phyloP scores from a whole-genome alignment of 75 land plant genomes.

The Pinus tabuliformis region DNA sequence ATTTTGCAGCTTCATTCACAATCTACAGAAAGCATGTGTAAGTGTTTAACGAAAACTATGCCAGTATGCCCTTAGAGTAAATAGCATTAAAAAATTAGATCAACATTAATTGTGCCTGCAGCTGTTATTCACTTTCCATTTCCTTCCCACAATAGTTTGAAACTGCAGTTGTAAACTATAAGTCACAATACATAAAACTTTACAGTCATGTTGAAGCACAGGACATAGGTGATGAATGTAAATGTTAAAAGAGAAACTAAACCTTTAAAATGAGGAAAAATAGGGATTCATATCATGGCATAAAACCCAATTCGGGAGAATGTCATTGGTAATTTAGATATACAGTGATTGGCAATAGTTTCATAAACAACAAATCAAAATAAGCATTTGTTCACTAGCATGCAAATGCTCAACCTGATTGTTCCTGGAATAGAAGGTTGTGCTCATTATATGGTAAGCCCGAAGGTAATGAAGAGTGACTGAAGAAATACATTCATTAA shows the following conservation, averaged over 20 bases:
- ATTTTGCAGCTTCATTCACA: constrained; percentile 99
- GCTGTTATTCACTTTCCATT: no score
- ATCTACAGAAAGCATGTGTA: constrained; percentile 37
- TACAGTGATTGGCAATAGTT: background rate
- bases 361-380: background rate
- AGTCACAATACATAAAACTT: background rate
- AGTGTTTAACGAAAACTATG: background rate
- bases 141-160: background rate
- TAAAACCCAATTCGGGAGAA: background rate
- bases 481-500: no score
- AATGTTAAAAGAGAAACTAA: no score
- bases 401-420: background rate
- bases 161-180: background rate
- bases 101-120: background rate
- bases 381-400: background rate
- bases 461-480: background rate
- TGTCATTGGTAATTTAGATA: background rate
- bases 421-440: background rate
- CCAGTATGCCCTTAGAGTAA: background rate
- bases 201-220: no score
- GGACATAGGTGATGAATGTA: no score
- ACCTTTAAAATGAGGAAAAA: no score
- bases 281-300: background rate
- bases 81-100: constrained; percentile 1
- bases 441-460: background rate